Evolutionary conservation across 2,329 filamentous ascomycete species (phyloP), one percentile per base, ranked within the genome.

Genomic region (Penicillium olsonii): DNA sequence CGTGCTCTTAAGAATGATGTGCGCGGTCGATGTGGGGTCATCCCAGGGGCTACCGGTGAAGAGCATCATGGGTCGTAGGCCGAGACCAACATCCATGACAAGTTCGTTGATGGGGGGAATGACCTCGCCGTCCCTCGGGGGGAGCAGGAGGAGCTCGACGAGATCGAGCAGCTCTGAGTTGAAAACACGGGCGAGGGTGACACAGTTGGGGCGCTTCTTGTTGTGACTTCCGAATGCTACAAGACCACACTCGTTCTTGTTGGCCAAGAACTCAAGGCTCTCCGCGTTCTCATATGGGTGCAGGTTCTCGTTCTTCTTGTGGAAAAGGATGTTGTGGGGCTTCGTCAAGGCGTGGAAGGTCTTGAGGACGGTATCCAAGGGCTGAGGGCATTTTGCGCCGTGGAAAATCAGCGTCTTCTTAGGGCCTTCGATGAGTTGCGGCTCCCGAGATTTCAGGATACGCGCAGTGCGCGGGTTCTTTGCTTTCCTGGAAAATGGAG

Each of bases 131-230:
- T 68, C 90, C 15, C 81, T 84, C 20, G 87, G 83, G 2, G 85
- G 80, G 63, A 96, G 85, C 51, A 99, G 82, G 68, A 90, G 79
- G 63, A 97, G 75, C 79, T 99, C 94, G 46, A 95, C 78, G 90
- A 99, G 96, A 72, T 99, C 95, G 57, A 97, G 81, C 14, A 96
- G 80, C 74, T 94, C 92, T 76, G 89, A 84, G 63, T 86, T 83
- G 70, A 95, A 97, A 37, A 88, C 88, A 55, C 94, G 85, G 34
- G 87, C 79, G 38, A 97, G 73, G 0, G 91, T 96, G 63, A 99
- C 71, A 55, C 86, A 87, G 73, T 99, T 91, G 5, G 92, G 92
- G n/a, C 94, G 82, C 81, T 97, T 99, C 81, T 97, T 99, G 71
- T 83, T 90, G 72, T 87, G 87, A 69, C 83, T 86, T 44, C 87